These are phyloP conservation scores for Hsuehochloa calcarea DNA, from an alignment of 176 grass and related monocot genomes.

Conservation along the genomic window DNA sequence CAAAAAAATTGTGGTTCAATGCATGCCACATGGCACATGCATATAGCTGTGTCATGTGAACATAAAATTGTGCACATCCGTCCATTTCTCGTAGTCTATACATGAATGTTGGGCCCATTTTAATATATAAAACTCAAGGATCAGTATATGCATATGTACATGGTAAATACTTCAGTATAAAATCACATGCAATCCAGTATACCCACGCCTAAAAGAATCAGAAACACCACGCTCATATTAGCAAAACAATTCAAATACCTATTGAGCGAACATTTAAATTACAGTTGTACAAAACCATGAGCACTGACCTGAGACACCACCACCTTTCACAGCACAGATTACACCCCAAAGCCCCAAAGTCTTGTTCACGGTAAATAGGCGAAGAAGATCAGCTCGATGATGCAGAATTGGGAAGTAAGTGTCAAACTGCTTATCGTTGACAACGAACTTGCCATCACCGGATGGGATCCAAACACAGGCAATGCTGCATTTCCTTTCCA, in stretches of 20 bases:
- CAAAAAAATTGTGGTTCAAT: neutral
- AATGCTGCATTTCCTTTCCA: conserved; percentile 89
- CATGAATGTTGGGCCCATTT: too few species aligned
- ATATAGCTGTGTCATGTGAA: neutral
- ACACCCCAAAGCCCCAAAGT: conserved; percentile 74
- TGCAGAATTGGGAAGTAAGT: conserved; percentile 87
- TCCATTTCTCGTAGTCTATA: neutral
- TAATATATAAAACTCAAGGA: too few species aligned
- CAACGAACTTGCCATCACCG: conserved; percentile 83
- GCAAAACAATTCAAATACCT: neutral
- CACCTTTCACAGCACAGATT: conserved; percentile 84
- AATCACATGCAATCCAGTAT: neutral
- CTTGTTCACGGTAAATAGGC: conserved; percentile 81
- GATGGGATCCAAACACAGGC: conserved; percentile 83
- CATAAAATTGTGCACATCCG: neutral
- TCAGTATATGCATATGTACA: too few species aligned
- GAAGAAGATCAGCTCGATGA: conserved; percentile 85
- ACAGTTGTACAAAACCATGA: neutral
- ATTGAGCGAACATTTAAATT: neutral
- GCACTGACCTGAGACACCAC: conserved; percentile 84
- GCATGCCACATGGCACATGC: neutral
- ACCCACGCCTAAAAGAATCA: neutral
- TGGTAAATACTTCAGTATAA: too few species aligned
- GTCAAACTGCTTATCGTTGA: conserved; percentile 94
- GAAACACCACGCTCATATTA: conserved; percentile 1